Conservation (phyloP, 768 basidiomycete species). For the Trametes cinnabarina region DNA sequence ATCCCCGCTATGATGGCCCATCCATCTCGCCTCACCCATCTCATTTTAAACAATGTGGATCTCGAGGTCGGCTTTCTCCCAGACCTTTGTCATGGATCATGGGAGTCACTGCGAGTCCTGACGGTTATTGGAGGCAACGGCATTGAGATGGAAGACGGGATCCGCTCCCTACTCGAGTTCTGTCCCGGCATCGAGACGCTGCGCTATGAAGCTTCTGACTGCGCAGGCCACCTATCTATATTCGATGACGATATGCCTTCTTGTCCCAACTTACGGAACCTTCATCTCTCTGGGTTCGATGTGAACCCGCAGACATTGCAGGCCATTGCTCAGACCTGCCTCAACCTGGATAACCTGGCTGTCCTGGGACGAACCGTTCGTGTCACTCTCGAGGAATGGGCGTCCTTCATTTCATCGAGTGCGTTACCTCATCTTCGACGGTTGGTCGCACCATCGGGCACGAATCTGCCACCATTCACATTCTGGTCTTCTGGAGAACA, state of each 20-base stretch:
- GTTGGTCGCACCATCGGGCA: conserved; percentile 40
- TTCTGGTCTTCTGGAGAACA: conserved; percentile 32
- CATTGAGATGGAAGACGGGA: conserved; percentile 39
- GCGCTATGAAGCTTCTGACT: conserved; percentile 40
- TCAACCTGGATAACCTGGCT: conserved; percentile 39
- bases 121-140: conserved; percentile 36
- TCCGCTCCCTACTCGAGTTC: conserved; percentile 39
- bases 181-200: conserved; percentile 42
- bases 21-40: conserved; percentile 35
- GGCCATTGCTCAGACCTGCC: conserved; percentile 35
- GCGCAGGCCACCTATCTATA: conserved; percentile 27
- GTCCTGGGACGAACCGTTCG: conserved; percentile 41
- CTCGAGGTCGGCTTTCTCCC: conserved; percentile 42
- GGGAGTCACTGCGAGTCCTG: conserved; percentile 37
- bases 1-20: conserved; percentile 35
- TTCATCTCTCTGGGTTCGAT: conserved; percentile 43
- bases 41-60: conserved; percentile 45
- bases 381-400: conserved; percentile 43
- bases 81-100: conserved; percentile 35
- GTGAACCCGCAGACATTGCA: conserved; percentile 38
- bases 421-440: conserved; percentile 34
- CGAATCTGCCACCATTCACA: conserved; percentile 39
- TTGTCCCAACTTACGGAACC: conserved; percentile 34
- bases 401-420: conserved; percentile 37
- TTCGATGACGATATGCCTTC: conserved; percentile 31